Conservation (phyloP, 768 basidiomycete species). For the Xerocomellus intermedius region DNA sequence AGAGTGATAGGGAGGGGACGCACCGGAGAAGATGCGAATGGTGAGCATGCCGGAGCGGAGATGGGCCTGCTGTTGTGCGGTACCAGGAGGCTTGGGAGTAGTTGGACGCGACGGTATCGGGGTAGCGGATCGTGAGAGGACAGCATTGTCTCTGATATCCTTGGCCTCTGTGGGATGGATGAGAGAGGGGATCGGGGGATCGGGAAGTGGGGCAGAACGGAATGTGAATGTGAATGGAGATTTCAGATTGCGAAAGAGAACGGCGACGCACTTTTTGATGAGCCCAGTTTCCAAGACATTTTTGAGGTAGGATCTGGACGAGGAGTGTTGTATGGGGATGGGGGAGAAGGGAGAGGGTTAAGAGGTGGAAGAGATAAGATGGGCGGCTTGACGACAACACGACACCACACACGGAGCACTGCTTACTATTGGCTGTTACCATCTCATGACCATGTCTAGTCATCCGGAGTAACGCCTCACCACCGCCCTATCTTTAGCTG, state of each 20-base stretch:
- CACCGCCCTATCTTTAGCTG: no score
- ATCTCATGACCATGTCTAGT: no score
- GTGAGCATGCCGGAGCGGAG: conserved; percentile 90
- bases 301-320: not conserved
- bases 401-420: conserved; percentile 4
- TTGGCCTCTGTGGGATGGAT: conserved; percentile 51
- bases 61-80: conserved; percentile 47
- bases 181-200: conserved; percentile 6
- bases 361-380: conserved; percentile 6
- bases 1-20: conserved; percentile 27
- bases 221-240: no score
- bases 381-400: conserved; percentile 7
- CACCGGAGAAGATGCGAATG: conserved; percentile 92
- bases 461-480: no score
- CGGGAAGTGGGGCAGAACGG: not conserved
- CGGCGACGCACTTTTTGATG: conserved; percentile 33
- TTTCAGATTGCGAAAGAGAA: not conserved
- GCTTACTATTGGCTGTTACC: not conserved
- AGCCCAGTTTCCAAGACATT: conserved; percentile 60
- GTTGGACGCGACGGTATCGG: conserved; percentile 81
- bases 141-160: conserved; percentile 67
- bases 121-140: conserved; percentile 74
- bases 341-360: not conserved
- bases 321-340: not conserved
- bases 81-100: conserved; percentile 62